Base-by-base conservation (phyloP, 805 yeast species). In the Myxozyma neglecta region DNA sequence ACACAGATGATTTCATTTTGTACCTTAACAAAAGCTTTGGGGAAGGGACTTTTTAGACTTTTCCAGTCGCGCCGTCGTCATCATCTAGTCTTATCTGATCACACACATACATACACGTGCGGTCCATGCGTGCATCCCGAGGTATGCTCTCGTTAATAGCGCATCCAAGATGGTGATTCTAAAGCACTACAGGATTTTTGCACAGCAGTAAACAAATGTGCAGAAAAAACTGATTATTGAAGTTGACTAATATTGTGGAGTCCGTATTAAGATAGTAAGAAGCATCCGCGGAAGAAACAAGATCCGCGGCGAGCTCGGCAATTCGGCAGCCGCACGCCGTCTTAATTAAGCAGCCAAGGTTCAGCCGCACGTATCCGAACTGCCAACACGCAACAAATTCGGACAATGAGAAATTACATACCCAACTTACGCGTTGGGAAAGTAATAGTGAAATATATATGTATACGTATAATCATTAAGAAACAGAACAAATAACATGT, bases 61-160 rank as follows among this genome's bases (percentile, higher is more conserved):
- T 24, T 24, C 29, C 37, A 13, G 16, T 13, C 42, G 14, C n/a
- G 4, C 5, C 3, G 36, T 29, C 6, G 37, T 37, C 39, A 24
- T 7, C 24, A 51, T 51, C 55, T 51, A 51, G 40, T 51, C 55
- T 51, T 51, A 51, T 51, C 55, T 18, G 55, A 40, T 50, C 34
- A 24, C 29, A 24, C 29, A 24, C 29, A 24, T 24, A 24, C 29
- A 24, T 24, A 24, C 29, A 24, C 29, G 29, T 24, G 29, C 13
- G 13, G 46, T 50, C 36, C 18, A 16, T 20, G 46, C 46, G 3
- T 11, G 13, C 42, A 42, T n/a, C 46, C 20, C 46, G 20, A 42
- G 46, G n/a, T 39, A 13, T 39, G 13, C 40, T 2, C n/a, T 39
- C 13, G n/a, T 39, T 24, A 24, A 24, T 24, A 24, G 29, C 29